Percentiles rank a stretch among this genome's conserved stretches.
Evolutionary conservation across 2,329 filamentous ascomycete genomes (phyloP).

Genomic region (Clarireedia paspali): DNA sequence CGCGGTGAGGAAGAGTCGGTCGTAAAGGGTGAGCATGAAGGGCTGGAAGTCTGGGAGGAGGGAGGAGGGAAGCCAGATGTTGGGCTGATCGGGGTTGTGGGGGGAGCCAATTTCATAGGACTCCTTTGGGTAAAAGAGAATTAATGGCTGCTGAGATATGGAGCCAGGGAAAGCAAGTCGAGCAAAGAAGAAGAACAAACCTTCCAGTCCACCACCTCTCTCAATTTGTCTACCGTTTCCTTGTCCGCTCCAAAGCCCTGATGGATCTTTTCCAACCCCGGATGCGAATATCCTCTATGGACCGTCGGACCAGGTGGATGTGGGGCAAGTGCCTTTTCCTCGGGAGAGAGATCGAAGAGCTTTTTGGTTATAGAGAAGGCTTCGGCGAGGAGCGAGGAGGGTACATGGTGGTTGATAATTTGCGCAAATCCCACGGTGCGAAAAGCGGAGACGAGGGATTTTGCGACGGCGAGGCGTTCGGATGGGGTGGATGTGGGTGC

Average conservation of each 20-base stretch:
- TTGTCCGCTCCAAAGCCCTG: conserved; percentile 37
- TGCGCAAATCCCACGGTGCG: conserved; percentile 40
- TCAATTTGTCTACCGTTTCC: conserved; percentile 34
- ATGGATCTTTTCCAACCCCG: conserved; percentile 45
- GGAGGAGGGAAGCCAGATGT: conserved; percentile 41
- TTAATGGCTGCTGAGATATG: not conserved
- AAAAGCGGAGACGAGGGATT: conserved; percentile 35
- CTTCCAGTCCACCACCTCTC: conserved; percentile 44
- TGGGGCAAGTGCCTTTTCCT: conserved; percentile 41
- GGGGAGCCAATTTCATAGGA: conserved; percentile 46
- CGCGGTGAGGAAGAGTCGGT: conserved; percentile 36
- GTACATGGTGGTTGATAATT: conserved; percentile 40
- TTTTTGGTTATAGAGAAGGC: conserved; percentile 37
- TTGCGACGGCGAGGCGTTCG: conserved; percentile 29
- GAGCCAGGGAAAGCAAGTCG: not conserved
- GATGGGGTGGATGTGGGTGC: conserved; percentile 15
- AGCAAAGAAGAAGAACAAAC: conserved; percentile 24
- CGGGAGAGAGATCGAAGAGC: conserved; percentile 37
- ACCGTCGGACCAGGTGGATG: conserved; percentile 41
- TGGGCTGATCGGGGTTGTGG: conserved; percentile 36
- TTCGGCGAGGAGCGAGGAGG: conserved; percentile 31
- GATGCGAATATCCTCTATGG: conserved; percentile 49
- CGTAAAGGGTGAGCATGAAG: conserved; percentile 43
- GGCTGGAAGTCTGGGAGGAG: conserved; percentile 38
- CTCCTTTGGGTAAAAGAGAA: conserved; percentile 31